Evolutionary conservation across 768 basidiomycete genomes (phyloP).

Genomic region (Nidularia pulvinata): DNA sequence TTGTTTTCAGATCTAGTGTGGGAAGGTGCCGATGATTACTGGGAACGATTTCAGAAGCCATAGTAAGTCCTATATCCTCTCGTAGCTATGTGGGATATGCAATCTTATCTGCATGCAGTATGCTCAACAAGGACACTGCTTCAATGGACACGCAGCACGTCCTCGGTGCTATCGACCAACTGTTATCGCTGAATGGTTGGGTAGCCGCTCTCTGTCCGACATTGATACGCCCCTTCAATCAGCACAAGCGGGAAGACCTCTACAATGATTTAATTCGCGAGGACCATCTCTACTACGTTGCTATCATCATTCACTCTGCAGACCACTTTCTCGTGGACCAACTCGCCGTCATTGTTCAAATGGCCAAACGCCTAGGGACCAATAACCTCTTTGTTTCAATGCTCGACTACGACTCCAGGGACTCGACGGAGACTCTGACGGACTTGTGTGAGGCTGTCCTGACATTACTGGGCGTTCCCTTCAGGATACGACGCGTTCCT

Average conservation of each 20-base stretch:
- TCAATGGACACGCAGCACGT: conserved; percentile 92
- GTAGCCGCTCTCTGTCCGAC: conserved; percentile 96
- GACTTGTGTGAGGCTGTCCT: conserved; percentile 97
- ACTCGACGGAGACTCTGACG: conserved; percentile 92
- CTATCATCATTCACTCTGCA: conserved; percentile 95
- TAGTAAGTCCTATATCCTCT: conserved; percentile 54
- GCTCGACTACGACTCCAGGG: conserved; percentile 95
- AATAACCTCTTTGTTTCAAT: conserved; percentile 95
- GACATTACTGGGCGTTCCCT: conserved; percentile 90
- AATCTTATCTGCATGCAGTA: conserved; percentile 38
- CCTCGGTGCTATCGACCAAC: conserved; percentile 85
- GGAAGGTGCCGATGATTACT: conserved; percentile 85
- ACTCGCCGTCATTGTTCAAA: conserved; percentile 95
- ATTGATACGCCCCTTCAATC: conserved; percentile 91
- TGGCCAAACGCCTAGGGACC: conserved; percentile 88
- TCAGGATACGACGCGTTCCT: conserved; percentile 88
- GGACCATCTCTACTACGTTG: conserved; percentile 91
- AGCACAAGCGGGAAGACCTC: conserved; percentile 81
- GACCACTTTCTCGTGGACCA: conserved; percentile 99
- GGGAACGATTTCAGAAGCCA: conserved; percentile 90
- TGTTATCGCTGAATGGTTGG: conserved; percentile 98
- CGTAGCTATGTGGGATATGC: too few relatives aligned
- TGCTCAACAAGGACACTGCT: conserved; percentile 78
- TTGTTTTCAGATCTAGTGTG: conserved; percentile 74
- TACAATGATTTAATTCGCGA: conserved; percentile 88